Base-by-base conservation (phyloP, 306 rosid genomes). In the Crotalaria pallida region DNA sequence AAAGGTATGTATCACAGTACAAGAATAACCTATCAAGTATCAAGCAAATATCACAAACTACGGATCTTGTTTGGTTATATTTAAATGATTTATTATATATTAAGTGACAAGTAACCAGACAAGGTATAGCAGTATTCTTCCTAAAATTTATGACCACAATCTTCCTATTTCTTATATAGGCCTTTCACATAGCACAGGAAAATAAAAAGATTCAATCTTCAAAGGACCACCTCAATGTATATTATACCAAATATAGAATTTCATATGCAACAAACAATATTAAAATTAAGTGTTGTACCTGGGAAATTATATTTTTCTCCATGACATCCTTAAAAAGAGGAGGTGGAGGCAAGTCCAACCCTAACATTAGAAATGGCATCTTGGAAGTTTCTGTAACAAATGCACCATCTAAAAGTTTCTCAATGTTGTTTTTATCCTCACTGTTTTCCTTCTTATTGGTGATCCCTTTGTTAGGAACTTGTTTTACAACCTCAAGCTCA, bases 231-330 rank as follows among this genome's bases (percentile, higher is more conserved):
- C 10, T 36, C 29, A 26, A 24, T 1, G 34, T 48, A 65, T 19
- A 44, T 26, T 15, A 36, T 49, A 57, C 49, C 6, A 31, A 72
- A 24, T 26, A 41, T 3, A 55, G 16, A 48, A 72, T 41, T 26
- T 74, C 57, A 52, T 18, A 57, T 58, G 45, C 43, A 82, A 18
- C 38, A 31, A 50, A 58, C 23, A 59, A 48, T 23, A 19, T n/a
- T 48, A 66, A 55, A 6, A 60, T 26, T 57, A 18, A 55, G 47
- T 44, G 73, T n/a, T 21, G 64, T 76, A 94, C 98, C 98, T 94
- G 97, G 18, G 98, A 97, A 81, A 94, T 94, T 59, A 90, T 94
- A 75, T 94, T 94, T 83, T 94, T 94, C 90, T 94, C 98, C 98
- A 90, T 90, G n/a, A n/a, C n/a, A n/a, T n/a, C n/a, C n/a, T n/a